Percentiles rank a stretch among this genome's conserved stretches.
Evolutionary conservation across 192 early-diverging fungal genomes (phyloP).

Genomic region (Coemansia sp.): DNA sequence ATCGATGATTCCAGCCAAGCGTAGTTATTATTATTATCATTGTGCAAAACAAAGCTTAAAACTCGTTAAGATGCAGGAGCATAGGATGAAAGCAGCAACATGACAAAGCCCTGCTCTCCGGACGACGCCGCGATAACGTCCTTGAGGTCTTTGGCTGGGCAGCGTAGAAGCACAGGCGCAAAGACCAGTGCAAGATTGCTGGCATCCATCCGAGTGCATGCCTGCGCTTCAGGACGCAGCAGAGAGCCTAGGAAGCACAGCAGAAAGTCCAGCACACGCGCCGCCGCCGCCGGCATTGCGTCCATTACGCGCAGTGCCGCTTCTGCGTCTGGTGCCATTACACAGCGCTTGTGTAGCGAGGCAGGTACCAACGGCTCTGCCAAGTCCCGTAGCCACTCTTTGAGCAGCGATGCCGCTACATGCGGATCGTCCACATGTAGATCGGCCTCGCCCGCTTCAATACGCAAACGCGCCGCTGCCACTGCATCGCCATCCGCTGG

Average conservation of each 20-base stretch:
- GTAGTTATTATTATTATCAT: no score
- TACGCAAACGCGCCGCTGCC: constrained; percentile 65
- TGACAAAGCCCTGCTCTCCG: constrained; percentile 52
- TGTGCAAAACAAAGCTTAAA: no score
- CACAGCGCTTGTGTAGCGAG: constrained; percentile 75
- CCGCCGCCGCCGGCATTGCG: constrained; percentile 17
- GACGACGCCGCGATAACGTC: constrained; percentile 58
- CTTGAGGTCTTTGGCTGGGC: constrained; percentile 69
- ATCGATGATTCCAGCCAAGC: constrained; percentile 6
- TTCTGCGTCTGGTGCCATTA: constrained; percentile 59
- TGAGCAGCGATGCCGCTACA: constrained; percentile 87
- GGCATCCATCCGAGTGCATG: constrained; percentile 85
- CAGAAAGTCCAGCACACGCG: constrained; percentile 70
- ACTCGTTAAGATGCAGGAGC: no score
- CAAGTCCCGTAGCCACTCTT: constrained; percentile 92
- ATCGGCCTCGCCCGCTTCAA: constrained; percentile 82
- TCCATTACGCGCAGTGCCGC: constrained; percentile 56
- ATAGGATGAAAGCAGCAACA: constrained; percentile 30
- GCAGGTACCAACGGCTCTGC: constrained; percentile 85
- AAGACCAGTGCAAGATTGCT: constrained; percentile 94
- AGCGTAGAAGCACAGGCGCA: constrained; percentile 90
- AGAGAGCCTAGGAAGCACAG: constrained; percentile 81
- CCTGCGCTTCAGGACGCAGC: constrained; percentile 66
- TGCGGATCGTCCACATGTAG: constrained; percentile 82
- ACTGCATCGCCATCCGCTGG: constrained; percentile 89